Percentiles rank a stretch among this genome's conserved stretches.
Evolutionary conservation across 345 rosid species (phyloP).

Genomic region (Clausena lansium): DNA sequence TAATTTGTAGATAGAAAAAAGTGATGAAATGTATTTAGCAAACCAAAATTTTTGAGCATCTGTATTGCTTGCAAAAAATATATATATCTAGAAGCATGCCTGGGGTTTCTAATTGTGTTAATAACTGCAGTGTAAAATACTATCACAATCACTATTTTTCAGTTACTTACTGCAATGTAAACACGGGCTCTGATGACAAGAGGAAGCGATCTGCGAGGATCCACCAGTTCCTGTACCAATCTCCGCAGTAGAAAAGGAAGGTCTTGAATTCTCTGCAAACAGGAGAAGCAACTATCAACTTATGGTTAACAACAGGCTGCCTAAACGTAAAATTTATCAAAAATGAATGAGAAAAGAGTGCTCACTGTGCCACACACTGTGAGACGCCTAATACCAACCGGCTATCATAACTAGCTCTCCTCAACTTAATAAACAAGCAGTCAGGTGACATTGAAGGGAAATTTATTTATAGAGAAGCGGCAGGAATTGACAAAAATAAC

Average conservation of each 20-base stretch:
- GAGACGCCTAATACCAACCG: not conserved
- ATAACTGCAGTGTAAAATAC: not conserved
- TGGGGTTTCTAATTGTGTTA: not conserved
- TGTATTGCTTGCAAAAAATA: not conserved
- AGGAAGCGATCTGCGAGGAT: constrained; percentile 90
- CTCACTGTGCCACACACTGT: not conserved
- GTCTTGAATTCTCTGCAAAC: constrained; percentile 74
- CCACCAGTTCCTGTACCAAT: constrained; percentile 68
- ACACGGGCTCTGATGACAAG: constrained; percentile 77
- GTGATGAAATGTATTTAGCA: not conserved
- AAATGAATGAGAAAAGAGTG: not conserved
- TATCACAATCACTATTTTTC: not conserved
- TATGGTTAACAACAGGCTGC: not conserved
- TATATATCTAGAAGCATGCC: not conserved
- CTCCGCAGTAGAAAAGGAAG: constrained; percentile 86
- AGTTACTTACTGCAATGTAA: constrained; percentile 69
- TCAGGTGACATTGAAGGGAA: not conserved
- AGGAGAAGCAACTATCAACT: constrained; percentile 2
- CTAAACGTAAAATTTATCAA: not conserved
- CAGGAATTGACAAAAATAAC: not conserved
- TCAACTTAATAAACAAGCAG: not conserved
- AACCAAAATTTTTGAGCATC: too few species aligned
- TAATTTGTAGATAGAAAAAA: not conserved
- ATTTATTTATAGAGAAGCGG: not conserved
- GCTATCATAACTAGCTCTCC: not conserved